These are phyloP conservation scores for Prunus yedoensis DNA, from an alignment of 331 rosid genomes.

Conservation along the genomic window DNA sequence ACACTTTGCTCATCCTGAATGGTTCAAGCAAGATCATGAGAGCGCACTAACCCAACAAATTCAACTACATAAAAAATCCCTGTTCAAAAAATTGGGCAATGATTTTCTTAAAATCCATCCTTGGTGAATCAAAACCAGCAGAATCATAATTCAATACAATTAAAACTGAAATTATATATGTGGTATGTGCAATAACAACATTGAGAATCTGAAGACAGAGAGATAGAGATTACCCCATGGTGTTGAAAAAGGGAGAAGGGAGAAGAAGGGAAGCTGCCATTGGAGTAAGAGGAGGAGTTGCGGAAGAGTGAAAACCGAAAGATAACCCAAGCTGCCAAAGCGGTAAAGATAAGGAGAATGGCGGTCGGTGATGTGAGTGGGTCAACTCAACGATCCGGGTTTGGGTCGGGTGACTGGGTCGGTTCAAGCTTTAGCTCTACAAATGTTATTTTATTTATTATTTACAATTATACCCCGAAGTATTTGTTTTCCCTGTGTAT, in stretches of 20 bases:
- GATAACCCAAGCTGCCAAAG: background rate
- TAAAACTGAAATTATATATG: background rate
- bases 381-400: slow-evolving; percentile 5
- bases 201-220: background rate
- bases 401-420: slow-evolving; percentile 8
- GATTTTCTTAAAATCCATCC: background rate
- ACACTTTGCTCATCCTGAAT: slow-evolving; percentile 46
- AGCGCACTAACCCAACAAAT: too few relatives aligned
- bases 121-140: background rate
- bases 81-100: too few relatives aligned
- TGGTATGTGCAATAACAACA: too few relatives aligned
- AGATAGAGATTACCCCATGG: slow-evolving; percentile 40
- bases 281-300: slow-evolving; percentile 1
- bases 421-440: background rate
- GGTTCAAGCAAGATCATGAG: slow-evolving; percentile 15
- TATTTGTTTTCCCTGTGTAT: too few relatives aligned
- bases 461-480: too few relatives aligned
- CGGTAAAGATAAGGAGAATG: background rate
- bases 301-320: background rate
- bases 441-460: too few relatives aligned
- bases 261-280: slow-evolving; percentile 54
- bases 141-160: background rate
- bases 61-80: too few relatives aligned
- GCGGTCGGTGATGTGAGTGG: background rate
- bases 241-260: slow-evolving; percentile 35